Conservation (phyloP, 805 yeast species). For the Cyberlindnera suaveolens region DNA sequence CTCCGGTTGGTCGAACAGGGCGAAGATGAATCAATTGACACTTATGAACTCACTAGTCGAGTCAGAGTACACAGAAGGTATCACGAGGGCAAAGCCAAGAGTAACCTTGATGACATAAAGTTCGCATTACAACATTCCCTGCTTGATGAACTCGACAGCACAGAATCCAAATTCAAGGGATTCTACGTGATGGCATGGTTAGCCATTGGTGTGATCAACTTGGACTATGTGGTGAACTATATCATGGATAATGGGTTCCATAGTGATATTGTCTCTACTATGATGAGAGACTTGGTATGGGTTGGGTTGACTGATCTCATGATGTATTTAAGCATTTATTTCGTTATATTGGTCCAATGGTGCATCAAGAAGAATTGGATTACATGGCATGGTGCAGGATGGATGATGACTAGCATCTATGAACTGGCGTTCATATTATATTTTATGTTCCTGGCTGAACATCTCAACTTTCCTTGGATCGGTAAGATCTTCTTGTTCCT, state of each 20-base stretch:
- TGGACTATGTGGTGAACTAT: constrained; percentile 49
- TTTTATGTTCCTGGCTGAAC: constrained; percentile 52
- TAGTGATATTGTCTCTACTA: constrained; percentile 49
- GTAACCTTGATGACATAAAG: constrained; percentile 23
- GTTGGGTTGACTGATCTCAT: constrained; percentile 69
- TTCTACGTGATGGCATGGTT: constrained; percentile 79
- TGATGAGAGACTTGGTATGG: constrained; percentile 54
- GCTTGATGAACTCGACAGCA: constrained; percentile 16
- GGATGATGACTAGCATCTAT: constrained; percentile 50
- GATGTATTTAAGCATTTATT: constrained; percentile 68
- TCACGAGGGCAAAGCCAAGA: constrained; percentile 21
- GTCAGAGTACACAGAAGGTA: constrained; percentile 15
- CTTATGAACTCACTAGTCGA: constrained; percentile 14
- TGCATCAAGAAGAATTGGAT: constrained; percentile 39
- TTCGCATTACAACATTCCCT: constrained; percentile 16
- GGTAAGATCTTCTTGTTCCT: constrained; percentile 79
- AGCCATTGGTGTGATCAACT: constrained; percentile 32
- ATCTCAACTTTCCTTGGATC: constrained; percentile 73
- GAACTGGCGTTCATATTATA: constrained; percentile 49
- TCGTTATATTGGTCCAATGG: constrained; percentile 54
- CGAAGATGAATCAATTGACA: constrained; percentile 5
- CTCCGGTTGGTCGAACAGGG: constrained; percentile 4
- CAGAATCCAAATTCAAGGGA: constrained; percentile 51
- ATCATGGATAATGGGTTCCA: constrained; percentile 41
- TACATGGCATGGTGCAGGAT: constrained; percentile 61